These are phyloP conservation scores for Cucurbita argyrosperma DNA, from an alignment of 306 rosid genomes.

Conservation along the genomic window DNA sequence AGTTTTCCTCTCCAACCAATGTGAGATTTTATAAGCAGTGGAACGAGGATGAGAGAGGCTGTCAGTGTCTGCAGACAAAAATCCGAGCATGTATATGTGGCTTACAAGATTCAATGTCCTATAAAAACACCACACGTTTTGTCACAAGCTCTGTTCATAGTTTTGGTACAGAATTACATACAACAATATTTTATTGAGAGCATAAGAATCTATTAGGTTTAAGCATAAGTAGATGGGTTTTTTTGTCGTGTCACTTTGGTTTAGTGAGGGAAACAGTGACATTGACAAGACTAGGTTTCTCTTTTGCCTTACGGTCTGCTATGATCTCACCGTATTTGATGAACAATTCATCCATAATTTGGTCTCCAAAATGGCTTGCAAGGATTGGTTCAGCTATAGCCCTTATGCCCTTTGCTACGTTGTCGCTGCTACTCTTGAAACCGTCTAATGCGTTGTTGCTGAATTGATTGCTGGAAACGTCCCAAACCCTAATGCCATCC, in stretches of 20 bases:
- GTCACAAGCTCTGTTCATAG: too few species aligned
- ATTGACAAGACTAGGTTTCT: conserved; percentile 4
- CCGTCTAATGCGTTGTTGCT: neutral
- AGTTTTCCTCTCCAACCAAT: too few species aligned
- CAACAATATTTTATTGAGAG: too few species aligned
- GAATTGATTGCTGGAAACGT: neutral
- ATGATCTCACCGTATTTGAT: conserved; percentile 8
- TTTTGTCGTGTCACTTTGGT: neutral
- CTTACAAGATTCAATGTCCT: too few species aligned
- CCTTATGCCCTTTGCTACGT: conserved; percentile 13
- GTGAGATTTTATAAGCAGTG: too few species aligned
- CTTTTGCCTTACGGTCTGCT: conserved; percentile 5
- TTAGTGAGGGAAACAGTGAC: conserved; percentile 4
- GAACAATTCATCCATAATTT: conserved; percentile 24
- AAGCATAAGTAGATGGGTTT: too few species aligned
- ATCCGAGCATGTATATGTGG: too few species aligned
- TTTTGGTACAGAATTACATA: too few species aligned
- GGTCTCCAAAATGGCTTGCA: conserved; percentile 14
- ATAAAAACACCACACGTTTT: too few species aligned
- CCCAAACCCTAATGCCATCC: conserved; percentile 18
- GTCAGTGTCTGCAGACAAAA: too few species aligned
- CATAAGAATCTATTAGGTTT: too few species aligned
- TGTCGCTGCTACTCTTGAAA: neutral
- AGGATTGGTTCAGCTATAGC: conserved; percentile 31
- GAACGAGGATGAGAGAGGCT: too few species aligned